A percentile compares a stretch with the other conserved stretches of the same genome.
Evolutionary conservation across 352 stramenopile genomes (phyloP).

Genomic region (Globisporangium solare): DNA sequence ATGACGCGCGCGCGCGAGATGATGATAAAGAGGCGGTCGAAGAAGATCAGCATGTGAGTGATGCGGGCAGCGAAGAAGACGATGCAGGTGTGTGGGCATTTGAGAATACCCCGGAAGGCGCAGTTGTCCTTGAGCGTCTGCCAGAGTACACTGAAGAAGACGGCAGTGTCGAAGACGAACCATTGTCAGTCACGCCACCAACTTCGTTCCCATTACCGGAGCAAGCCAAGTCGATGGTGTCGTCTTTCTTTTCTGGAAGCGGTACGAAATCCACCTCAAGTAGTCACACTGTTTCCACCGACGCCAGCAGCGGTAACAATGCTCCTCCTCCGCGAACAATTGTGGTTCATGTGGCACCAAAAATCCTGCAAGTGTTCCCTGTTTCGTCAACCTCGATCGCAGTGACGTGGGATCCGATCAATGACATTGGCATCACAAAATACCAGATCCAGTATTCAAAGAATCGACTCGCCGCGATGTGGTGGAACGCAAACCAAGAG

Average conservation of each 20-base stretch:
- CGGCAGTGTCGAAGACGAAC: neutral
- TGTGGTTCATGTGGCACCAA: conserved; percentile 29
- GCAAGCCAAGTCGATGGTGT: conserved; percentile 65
- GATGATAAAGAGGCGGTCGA: conserved; percentile 12
- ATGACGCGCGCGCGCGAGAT: conserved; percentile 4
- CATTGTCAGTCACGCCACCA: conserved; percentile 1
- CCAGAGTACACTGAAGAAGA: conserved; percentile 37
- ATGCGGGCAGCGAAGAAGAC: conserved; percentile 23
- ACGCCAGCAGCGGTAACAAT: conserved; percentile 11
- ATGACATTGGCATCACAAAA: conserved; percentile 48
- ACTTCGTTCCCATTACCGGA: conserved; percentile 39
- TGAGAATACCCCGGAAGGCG: conserved; percentile 55
- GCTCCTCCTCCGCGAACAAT: conserved; percentile 9
- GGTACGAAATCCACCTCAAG: conserved; percentile 25
- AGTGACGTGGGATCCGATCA: conserved; percentile 69
- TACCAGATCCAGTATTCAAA: conserved; percentile 84
- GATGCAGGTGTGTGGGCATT: conserved; percentile 55
- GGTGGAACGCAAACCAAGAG: conserved; percentile 73
- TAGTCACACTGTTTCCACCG: neutral
- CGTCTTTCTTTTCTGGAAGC: conserved; percentile 49
- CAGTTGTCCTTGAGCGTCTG: conserved; percentile 56
- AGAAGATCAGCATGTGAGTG: conserved; percentile 1
- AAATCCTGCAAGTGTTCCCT: conserved; percentile 49
- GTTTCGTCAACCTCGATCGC: conserved; percentile 55
- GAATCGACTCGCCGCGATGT: conserved; percentile 73